A percentile compares a stretch with the other conserved stretches of the same genome.
These are phyloP conservation scores for Rhodotorula graminis DNA, from an alignment of 768 basidiomycete genomes.

Conservation along the genomic window DNA sequence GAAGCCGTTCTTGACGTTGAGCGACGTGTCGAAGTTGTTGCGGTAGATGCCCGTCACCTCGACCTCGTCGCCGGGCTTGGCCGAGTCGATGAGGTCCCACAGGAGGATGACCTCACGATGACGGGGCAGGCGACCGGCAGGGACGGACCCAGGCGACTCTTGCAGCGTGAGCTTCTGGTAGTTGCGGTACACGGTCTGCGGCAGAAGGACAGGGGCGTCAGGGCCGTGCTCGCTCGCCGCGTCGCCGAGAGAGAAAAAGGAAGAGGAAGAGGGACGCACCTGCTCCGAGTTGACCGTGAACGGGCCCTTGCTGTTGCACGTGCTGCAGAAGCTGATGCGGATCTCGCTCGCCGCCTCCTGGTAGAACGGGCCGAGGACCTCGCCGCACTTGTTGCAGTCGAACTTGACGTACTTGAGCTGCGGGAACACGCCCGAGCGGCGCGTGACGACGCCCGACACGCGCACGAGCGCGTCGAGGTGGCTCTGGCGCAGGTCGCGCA, in stretches of 20 bases:
- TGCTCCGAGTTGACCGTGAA: slow-evolving; percentile 96
- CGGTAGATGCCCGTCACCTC: slow-evolving; percentile 97
- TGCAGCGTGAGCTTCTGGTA: slow-evolving; percentile 99
- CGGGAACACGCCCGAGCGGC: slow-evolving; percentile 95
- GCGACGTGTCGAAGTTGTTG: slow-evolving; percentile 96
- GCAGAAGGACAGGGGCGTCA: neutral
- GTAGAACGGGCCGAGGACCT: slow-evolving; percentile 92
- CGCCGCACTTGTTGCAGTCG: slow-evolving; percentile 89
- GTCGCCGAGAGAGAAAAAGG: neutral
- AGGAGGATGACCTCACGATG: slow-evolving; percentile 94
- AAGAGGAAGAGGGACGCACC: slow-evolving; percentile 49
- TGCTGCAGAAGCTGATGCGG: slow-evolving; percentile 85
- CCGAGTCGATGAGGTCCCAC: slow-evolving; percentile 97
- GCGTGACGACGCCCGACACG: slow-evolving; percentile 89
- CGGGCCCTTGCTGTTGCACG: slow-evolving; percentile 90
- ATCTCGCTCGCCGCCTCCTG: slow-evolving; percentile 95
- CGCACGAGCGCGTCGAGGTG: slow-evolving; percentile 94
- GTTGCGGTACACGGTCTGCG: slow-evolving; percentile 91
- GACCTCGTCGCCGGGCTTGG: slow-evolving; percentile 97
- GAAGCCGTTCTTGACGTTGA: slow-evolving; percentile 98
- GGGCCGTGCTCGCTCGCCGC: neutral
- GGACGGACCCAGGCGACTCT: slow-evolving; percentile 95
- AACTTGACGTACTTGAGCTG: slow-evolving; percentile 99
- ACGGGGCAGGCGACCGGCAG: slow-evolving; percentile 90
- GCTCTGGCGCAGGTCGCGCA: slow-evolving; percentile 85